Base-by-base conservation (phyloP, 179 eudicot genomes). In the Amaranthus tricolor region DNA sequence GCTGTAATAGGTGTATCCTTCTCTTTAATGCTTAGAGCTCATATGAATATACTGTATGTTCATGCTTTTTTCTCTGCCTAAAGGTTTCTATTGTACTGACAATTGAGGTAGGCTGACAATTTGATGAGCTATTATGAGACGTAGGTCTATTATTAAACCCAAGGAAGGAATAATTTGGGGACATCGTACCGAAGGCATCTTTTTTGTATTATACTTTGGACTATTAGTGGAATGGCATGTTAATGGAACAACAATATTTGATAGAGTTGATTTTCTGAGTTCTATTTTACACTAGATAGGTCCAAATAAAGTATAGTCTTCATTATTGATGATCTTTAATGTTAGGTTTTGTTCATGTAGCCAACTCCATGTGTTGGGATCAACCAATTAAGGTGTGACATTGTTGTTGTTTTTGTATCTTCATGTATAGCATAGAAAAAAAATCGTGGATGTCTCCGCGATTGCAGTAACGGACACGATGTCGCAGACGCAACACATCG, bases 1-100 rank as follows among this genome's bases (percentile, higher is more conserved):
- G 97, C 99, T 74, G 99, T 93, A 61, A 90, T 95, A 80, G 99
- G 99, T 78, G 99, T 95, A 95, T 95, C 99, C 99, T 89, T 68
- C 10, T 55, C 52, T 69, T 53, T 57, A 6, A 52, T 43, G 49
- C 62, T 60, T 58, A 61, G 48, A 53, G 16, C n/a, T 40, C 21
- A 58, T 76, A 53, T 55, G 72, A 17, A 16, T 45, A 59, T 51
- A 68, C 43, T 73, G 31, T 66, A 17, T 76, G 65, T 21, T 62
- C 3, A 16, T 40, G 9, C 43, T 20, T 21, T 31, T 74, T 50
- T 56, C 40, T 16, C 15, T 20, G 45, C 64, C 64, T 24, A 16
- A 31, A 24, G 45, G 64, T 62, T 31, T 31, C 40, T 2, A 31
- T 31, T 12, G 47, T 12, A 24, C 7, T 62, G 40, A 31, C 5